Conservation (phyloP, 176 grass and related monocot genomes). For the Pontederia paniculata region DNA sequence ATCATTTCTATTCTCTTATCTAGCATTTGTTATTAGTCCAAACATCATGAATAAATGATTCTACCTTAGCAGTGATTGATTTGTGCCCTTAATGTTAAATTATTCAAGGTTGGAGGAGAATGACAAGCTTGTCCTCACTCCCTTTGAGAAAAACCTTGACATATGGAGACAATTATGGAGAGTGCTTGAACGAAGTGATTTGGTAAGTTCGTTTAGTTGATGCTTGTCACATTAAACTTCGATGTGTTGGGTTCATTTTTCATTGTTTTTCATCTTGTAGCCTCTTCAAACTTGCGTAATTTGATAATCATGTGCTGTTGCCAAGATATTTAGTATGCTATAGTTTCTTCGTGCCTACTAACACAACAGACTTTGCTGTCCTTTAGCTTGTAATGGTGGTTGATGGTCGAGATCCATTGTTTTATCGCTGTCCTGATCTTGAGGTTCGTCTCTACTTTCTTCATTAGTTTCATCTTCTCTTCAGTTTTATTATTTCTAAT, state of each 20-base stretch:
- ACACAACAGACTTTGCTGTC: neutral
- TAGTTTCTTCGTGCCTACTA: neutral
- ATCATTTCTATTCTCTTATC: neutral
- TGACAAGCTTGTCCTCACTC: conserved; percentile 74
- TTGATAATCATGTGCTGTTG: no score
- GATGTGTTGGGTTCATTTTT: neutral
- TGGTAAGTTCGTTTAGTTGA: conserved; percentile 32
- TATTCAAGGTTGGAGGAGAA: conserved; percentile 74
- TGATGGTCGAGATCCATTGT: conserved; percentile 85
- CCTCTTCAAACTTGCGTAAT: no score
- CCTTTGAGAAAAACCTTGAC: conserved; percentile 98
- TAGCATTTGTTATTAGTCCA: neutral
- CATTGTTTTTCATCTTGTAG: neutral
- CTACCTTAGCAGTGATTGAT: neutral
- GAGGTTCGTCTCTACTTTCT: conserved; percentile 39
- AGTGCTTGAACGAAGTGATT: conserved; percentile 88
- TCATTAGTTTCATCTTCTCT: neutral
- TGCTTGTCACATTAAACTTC: neutral
- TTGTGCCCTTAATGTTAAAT: no score
- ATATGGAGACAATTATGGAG: conserved; percentile 98
- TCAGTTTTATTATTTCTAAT: neutral
- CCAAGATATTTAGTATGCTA: no score
- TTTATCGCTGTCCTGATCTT: conserved; percentile 80
- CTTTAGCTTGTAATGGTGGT: conserved; percentile 79
- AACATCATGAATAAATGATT: neutral